These are phyloP conservation scores for Colletotrichum scovillei DNA, from an alignment of 2,329 filamentous ascomycete genomes.

Conservation along the genomic window DNA sequence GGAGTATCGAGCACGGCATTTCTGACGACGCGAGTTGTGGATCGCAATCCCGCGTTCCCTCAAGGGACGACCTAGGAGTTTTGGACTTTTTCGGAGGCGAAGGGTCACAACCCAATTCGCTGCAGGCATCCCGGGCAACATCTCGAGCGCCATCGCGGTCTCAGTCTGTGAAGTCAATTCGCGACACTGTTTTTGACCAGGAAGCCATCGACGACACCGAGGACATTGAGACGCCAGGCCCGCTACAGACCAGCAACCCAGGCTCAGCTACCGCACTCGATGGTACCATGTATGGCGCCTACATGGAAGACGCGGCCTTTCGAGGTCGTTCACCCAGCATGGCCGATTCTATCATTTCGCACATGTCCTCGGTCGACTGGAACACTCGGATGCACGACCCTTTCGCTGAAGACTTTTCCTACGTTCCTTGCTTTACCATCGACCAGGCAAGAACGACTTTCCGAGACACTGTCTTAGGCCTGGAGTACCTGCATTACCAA, in stretches of 20 bases:
- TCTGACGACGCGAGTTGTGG: slow-evolving; percentile 60
- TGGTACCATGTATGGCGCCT: slow-evolving; percentile 81
- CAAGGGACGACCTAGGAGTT: slow-evolving; percentile 52
- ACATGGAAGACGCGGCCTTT: slow-evolving; percentile 65
- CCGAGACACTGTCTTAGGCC: slow-evolving; percentile 89
- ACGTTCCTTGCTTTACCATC: slow-evolving; percentile 92
- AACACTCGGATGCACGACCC: slow-evolving; percentile 69
- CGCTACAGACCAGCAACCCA: slow-evolving; percentile 60
- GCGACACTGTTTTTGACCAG: slow-evolving; percentile 25
- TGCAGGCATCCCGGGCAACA: slow-evolving; percentile 51
- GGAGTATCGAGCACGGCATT: slow-evolving; percentile 86
- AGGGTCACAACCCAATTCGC: slow-evolving; percentile 51
- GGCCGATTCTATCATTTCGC: slow-evolving; percentile 79
- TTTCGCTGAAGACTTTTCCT: slow-evolving; percentile 88
- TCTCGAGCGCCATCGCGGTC: slow-evolving; percentile 61
- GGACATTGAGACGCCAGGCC: slow-evolving; percentile 65
- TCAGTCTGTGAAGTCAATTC: slow-evolving; percentile 57
- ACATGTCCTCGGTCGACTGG: slow-evolving; percentile 75
- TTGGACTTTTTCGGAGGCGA: slow-evolving; percentile 44
- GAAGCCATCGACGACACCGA: slow-evolving; percentile 49
- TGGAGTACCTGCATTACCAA: slow-evolving; percentile 93
- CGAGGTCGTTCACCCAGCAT: slow-evolving; percentile 82
- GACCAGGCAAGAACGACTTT: slow-evolving; percentile 86
- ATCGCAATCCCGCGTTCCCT: slow-evolving; percentile 57
- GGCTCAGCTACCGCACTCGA: slow-evolving; percentile 73